Evolutionary conservation across 306 rosid species (phyloP), one percentile per base, ranked within the genome.

Genomic region (Trifolium repens): DNA sequence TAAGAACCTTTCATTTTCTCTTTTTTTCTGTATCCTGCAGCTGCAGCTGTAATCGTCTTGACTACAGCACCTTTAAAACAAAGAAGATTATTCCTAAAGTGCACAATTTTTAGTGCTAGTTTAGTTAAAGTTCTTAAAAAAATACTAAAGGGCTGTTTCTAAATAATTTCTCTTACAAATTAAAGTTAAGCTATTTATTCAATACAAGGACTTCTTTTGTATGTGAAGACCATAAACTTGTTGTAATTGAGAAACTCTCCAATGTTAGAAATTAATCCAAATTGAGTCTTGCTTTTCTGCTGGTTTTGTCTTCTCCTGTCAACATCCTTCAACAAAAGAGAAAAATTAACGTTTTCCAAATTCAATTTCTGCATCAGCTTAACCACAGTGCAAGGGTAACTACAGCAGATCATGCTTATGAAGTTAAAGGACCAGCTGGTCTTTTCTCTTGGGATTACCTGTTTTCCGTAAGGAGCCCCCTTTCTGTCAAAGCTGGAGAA

Each of bases 361-460:
- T 58, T 79, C 37, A 66, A 57, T 30, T 75, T 66, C 30, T 82
- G 82, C 32, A 78, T 79, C 89, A 94, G 98, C 85, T 90, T 77
- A 94, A 94, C 83, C 97, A 94, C 79, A 91, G 96, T 68, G 61
- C 88, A 61, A 80, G 82, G 7, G 88, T 94, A 52, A 85, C 96
- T 53, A 79, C 98, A 12, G 93, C 89, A 78, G 96, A 94, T 27
- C 96, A 91, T 77, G 96, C 97, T 10, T 84, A 71, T 68, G 98
- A 94, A 81, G 54, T 90, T 66, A 91, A 87, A 87, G 98, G 97
- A 75, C 80, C 96, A 52, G 97, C 96, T 7, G 96, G 98, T 39
- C 96, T 94, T 70, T 94, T 94, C 86, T 85, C 96, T 50, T 87
- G 98, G 98, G 98, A 90, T 72, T 75, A 82, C 88, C 74, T 94